A percentile compares a stretch with the other conserved stretches of the same genome.
Conservation (phyloP, 805 yeast species). For the Starmerella roubikii region DNA sequence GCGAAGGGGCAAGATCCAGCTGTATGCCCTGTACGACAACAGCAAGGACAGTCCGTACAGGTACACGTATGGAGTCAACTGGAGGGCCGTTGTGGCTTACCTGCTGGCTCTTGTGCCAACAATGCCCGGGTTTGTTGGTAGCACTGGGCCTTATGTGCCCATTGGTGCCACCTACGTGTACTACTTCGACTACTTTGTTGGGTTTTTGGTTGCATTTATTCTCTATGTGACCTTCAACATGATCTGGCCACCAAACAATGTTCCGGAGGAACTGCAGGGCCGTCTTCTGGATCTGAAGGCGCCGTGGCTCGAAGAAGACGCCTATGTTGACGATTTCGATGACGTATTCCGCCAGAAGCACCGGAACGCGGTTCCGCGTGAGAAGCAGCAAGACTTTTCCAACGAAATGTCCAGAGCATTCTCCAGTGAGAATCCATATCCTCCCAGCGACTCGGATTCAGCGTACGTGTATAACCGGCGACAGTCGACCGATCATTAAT, state of each 20-base stretch:
- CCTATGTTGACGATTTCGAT: constrained; percentile 19
- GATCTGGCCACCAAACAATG: constrained; percentile 15
- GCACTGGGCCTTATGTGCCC: constrained; percentile 66
- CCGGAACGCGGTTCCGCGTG: no score
- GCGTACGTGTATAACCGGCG: no score
- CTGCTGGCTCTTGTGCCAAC: constrained; percentile 70
- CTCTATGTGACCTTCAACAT: constrained; percentile 37
- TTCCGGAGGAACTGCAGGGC: constrained; percentile 17
- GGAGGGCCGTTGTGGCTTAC: constrained; percentile 77
- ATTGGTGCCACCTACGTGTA: constrained; percentile 64
- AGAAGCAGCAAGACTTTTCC: background rate
- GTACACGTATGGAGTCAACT: constrained; percentile 58
- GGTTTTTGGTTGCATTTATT: constrained; percentile 46
- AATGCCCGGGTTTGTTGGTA: constrained; percentile 74
- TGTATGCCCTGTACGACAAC: constrained; percentile 51
- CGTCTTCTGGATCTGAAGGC: constrained; percentile 13
- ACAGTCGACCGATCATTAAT: no score
- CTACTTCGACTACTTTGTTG: constrained; percentile 62
- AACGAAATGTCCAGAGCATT: background rate
- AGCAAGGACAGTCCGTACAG: constrained; percentile 37
- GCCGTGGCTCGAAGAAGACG: constrained; percentile 21
- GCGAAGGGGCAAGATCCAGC: constrained; percentile 54
- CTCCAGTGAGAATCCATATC: background rate
- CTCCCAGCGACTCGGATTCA: no score
- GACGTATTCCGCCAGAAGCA: constrained; percentile 7